Evolutionary conservation across 352 stramenopile genomes (phyloP), one percentile per base, ranked within the genome.

Genomic region (Pythium vanterpoolii): DNA sequence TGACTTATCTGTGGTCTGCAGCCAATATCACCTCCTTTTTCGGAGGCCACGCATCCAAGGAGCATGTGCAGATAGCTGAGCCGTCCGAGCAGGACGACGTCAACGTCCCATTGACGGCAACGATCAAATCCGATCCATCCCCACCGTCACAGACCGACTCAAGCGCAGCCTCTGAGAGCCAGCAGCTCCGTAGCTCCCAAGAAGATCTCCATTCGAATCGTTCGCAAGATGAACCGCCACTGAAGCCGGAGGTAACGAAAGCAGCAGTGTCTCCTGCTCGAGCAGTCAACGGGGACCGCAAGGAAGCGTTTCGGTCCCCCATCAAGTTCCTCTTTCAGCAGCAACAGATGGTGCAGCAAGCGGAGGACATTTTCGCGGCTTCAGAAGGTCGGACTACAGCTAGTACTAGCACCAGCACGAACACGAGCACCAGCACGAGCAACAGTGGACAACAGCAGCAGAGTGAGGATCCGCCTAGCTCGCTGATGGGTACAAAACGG

Each of bases 1-100:
- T 38, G 3, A 24, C n/a, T 44, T 6, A 55, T 39, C 11, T 23
- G 0, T 51, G 18, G 18, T 19, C 5, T 40, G 10, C 42, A 93
- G 83, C 69, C 19, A 66, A 90, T 45, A 90, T 93, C 51, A 87
- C 73, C 13, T 74, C 73, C 13, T 93, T 93, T 44, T 89, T 89
- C 40, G 68, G 63, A 11, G 13, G 44, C n/a, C 39, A 23, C 3
- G 16, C 54, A 18, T 6, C 28, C 13, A 56, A 46, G 19, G 33
- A 40, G 2, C 14, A 54, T 27, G 21, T 34, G 24, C 40, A 19
- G 19, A 51, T 11, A 28, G 14, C 23, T 39, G 16, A 26, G 31
- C 36, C 34, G 38, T 38, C 42, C 21, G 8, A 47, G 5, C 6
- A 54, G 19, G 26, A 26, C 13, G 4, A 18, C 40, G 5, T 5